These are phyloP conservation scores for Beta corolliflora DNA, from an alignment of 179 eudicot species.

Conservation along the genomic window DNA sequence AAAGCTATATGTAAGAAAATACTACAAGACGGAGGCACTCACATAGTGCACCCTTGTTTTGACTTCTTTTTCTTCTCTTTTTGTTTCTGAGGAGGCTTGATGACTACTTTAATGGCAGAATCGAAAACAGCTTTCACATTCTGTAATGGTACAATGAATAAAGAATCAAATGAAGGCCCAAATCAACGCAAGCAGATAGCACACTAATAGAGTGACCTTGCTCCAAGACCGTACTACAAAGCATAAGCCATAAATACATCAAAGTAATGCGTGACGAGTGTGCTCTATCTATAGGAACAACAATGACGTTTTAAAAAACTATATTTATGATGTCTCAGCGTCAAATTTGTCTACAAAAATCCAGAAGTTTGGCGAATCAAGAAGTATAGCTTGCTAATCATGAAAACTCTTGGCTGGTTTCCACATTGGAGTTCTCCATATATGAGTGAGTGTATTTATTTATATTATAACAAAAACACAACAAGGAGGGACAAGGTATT, in stretches of 20 bases:
- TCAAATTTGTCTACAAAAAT: not conserved
- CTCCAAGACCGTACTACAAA: not conserved
- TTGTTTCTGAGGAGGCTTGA: conserved; percentile 87
- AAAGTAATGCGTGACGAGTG: not conserved
- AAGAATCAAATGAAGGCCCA: not conserved
- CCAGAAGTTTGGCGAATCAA: not conserved
- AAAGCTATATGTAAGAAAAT: not conserved
- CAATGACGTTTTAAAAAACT: not conserved
- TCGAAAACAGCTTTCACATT: conserved; percentile 98
- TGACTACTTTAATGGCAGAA: conserved; percentile 92
- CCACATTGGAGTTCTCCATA: no score
- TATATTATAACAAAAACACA: no score
- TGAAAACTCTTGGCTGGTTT: not conserved
- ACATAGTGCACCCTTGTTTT: conserved; percentile 69
- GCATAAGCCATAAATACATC: not conserved
- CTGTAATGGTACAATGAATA: conserved; percentile 40
- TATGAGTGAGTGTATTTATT: no score
- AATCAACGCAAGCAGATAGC: not conserved
- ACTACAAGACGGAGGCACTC: conserved; percentile 33
- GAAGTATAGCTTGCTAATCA: not conserved
- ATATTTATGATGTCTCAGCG: not conserved
- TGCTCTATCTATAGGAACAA: not conserved
- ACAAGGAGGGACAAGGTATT: no score
- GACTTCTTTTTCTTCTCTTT: conserved; percentile 91
- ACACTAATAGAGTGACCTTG: not conserved